Evolutionary conservation across 2,329 filamentous ascomycete genomes (phyloP).

Genomic region (Fragosphaeria purpurea): DNA sequence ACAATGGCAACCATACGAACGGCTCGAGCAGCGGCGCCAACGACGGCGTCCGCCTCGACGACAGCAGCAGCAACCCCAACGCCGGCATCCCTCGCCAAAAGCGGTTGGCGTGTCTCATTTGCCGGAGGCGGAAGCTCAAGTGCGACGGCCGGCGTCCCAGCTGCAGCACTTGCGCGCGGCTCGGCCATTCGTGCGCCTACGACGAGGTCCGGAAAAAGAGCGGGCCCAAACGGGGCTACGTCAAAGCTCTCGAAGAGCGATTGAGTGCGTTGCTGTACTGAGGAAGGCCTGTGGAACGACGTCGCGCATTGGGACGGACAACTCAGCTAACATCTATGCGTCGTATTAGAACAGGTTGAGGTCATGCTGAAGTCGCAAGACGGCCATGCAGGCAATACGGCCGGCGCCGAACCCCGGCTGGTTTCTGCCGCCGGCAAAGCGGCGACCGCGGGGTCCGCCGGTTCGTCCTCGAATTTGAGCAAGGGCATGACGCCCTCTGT

Average conservation of each 20-base stretch:
- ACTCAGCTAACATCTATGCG: neutral
- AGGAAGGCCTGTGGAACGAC: too few relatives aligned
- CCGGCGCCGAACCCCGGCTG: conserved; percentile 26
- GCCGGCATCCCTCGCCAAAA: conserved; percentile 66
- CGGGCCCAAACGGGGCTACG: conserved; percentile 87
- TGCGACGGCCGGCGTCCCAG: conserved; percentile 79
- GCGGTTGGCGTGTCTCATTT: conserved; percentile 89
- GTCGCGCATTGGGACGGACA: too few relatives aligned
- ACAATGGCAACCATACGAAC: conserved; percentile 6
- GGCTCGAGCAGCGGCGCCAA: conserved; percentile 2
- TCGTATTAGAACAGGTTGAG: conserved; percentile 71
- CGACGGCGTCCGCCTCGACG: conserved; percentile 8
- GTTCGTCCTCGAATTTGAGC: neutral
- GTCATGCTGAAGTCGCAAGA: conserved; percentile 78
- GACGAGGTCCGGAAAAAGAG: conserved; percentile 91
- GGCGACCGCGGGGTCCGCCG: too few relatives aligned
- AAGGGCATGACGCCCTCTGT: neutral
- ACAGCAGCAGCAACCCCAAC: conserved; percentile 29
- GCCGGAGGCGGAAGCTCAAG: conserved; percentile 81
- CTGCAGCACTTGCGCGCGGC: conserved; percentile 78
- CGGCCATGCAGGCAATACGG: neutral
- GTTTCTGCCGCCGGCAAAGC: too few relatives aligned
- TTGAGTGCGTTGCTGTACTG: conserved; percentile 52
- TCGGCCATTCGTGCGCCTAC: conserved; percentile 80
- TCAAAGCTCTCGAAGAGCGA: conserved; percentile 86